Evolutionary conservation across 371 early-diverging fungal genomes (phyloP).

Genomic region (Mucor piriformis): DNA sequence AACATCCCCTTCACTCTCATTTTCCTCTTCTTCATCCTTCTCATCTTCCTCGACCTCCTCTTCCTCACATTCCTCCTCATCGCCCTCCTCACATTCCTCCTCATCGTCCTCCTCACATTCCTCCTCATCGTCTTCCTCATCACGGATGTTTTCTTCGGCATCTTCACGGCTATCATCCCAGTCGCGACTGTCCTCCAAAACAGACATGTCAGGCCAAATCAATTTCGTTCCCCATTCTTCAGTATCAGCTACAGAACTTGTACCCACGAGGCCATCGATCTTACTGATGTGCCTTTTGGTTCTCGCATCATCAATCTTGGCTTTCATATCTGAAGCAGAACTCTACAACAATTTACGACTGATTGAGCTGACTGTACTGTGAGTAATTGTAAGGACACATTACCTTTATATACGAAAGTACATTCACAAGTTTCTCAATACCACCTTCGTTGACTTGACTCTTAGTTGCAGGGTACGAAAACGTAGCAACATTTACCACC

Average conservation of each 20-base stretch:
- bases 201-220: slow-evolving; percentile 7
- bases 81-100: too few relatives aligned
- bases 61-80: too few relatives aligned
- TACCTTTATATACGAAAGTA: slow-evolving; percentile 9
- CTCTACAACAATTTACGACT: slow-evolving; percentile 4
- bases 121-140: not conserved
- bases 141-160: too few relatives aligned
- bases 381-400: not conserved
- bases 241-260: slow-evolving; percentile 6
- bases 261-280: slow-evolving; percentile 12
- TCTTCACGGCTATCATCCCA: too few relatives aligned
- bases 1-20: too few relatives aligned
- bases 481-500: not conserved
- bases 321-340: slow-evolving; percentile 5
- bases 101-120: too few relatives aligned
- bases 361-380: slow-evolving; percentile 10
- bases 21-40: too few relatives aligned
- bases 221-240: slow-evolving; percentile 11
- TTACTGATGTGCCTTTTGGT: slow-evolving; percentile 9
- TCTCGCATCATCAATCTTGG: not conserved
- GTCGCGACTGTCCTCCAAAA: not conserved
- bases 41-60: too few relatives aligned
- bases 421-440: slow-evolving; percentile 5
- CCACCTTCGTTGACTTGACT: slow-evolving; percentile 1
- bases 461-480: slow-evolving; percentile 3